These are phyloP conservation scores for Vitis riparia DNA, from an alignment of 164 flowering plant genomes.

Conservation along the genomic window DNA sequence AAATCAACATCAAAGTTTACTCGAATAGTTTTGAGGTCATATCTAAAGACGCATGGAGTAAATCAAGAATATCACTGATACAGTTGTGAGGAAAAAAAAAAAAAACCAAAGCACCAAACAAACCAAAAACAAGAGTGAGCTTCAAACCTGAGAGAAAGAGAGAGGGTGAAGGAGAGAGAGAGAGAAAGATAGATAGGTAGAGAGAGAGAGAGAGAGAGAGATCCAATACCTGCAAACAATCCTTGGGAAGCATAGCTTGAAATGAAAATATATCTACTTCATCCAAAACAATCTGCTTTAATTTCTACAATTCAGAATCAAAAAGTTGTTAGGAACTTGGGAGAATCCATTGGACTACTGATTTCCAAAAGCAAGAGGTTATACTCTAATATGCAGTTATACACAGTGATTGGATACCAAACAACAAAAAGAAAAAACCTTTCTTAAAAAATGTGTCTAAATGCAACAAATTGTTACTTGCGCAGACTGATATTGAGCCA, in stretches of 20 bases:
- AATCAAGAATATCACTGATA: neutral
- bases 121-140: too few species aligned
- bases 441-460: too few species aligned
- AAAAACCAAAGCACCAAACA: neutral
- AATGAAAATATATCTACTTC: conserved; percentile 66
- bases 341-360: too few species aligned
- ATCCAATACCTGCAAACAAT: conserved; percentile 81
- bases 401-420: neutral
- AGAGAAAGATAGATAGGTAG: neutral
- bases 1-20: neutral
- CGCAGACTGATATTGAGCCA: too few species aligned
- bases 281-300: conserved; percentile 76
- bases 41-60: neutral
- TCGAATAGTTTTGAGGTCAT: neutral
- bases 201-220: neutral
- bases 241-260: conserved; percentile 78
- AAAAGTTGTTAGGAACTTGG: conserved; percentile 1
- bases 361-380: too few species aligned
- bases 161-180: too few species aligned
- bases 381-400: too few species aligned
- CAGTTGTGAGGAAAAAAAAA: neutral
- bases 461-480: too few species aligned
- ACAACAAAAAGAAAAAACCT: neutral
- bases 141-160: too few species aligned
- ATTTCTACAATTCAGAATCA: conserved; percentile 44